Conservation (phyloP, 2,329 filamentous ascomycete species). For the Neonectria coccinea region DNA sequence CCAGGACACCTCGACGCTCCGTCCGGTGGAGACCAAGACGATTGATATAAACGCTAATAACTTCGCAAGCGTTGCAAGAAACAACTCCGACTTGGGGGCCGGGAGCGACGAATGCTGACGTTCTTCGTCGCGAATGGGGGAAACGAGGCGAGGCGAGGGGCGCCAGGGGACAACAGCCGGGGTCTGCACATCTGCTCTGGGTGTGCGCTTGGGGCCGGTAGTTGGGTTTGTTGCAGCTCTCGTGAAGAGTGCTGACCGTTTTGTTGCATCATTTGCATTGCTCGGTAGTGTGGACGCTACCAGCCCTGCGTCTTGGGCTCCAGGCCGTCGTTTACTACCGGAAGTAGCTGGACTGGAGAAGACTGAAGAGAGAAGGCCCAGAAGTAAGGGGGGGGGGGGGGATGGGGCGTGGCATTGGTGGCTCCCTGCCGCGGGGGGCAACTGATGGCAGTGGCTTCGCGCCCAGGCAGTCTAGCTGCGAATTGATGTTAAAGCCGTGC, state of each 20-base stretch:
- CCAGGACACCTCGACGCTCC: constrained; percentile 27
- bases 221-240: neutral
- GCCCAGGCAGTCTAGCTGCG: constrained; percentile 12
- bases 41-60: constrained; percentile 34
- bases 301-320: neutral
- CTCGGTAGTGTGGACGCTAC: neutral
- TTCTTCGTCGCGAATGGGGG: neutral
- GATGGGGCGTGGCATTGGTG: constrained; percentile 6
- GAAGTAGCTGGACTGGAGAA: neutral
- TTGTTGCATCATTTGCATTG: neutral
- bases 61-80: constrained; percentile 33
- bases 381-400: constrained; percentile 1
- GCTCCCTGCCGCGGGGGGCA: neutral
- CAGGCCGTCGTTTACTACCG: neutral
- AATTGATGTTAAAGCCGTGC: constrained; percentile 12
- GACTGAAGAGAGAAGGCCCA: neutral
- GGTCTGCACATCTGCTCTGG: no score
- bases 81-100: constrained; percentile 28
- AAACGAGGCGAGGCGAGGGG: neutral
- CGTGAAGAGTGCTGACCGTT: constrained; percentile 1
- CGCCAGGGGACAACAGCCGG: neutral
- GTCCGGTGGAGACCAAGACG: constrained; percentile 27
- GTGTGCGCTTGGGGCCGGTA: no score
- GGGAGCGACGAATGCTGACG: neutral
- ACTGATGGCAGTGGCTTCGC: constrained; percentile 2